These are phyloP conservation scores for Populus euphratica DNA, from an alignment of 345 rosid genomes.

Conservation along the genomic window DNA sequence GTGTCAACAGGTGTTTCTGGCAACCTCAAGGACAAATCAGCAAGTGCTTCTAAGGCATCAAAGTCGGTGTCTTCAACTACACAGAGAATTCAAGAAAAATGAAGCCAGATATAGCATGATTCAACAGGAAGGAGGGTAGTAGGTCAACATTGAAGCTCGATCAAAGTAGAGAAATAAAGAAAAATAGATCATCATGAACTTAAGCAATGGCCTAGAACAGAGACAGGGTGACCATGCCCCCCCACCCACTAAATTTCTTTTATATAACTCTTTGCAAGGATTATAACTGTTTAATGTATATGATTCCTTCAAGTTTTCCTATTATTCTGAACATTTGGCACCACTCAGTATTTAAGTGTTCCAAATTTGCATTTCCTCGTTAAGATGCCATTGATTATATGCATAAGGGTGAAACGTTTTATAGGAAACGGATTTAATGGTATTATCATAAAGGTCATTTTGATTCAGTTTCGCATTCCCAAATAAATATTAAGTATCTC, in stretches of 20 bases:
- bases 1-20: slow-evolving; percentile 64
- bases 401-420: not conserved
- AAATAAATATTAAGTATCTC: not conserved
- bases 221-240: not conserved
- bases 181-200: not conserved
- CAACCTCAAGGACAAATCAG: slow-evolving; percentile 68
- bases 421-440: not conserved
- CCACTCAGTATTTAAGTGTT: not conserved
- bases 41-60: slow-evolving; percentile 77
- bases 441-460: not conserved
- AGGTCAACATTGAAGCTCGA: slow-evolving; percentile 15
- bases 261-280: not conserved
- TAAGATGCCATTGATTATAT: not conserved
- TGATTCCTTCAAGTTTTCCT: not conserved
- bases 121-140: not conserved
- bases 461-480: not conserved
- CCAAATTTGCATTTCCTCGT: not conserved
- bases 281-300: not conserved
- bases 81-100: slow-evolving; percentile 5
- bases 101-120: not conserved
- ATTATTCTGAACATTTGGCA: not conserved
- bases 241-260: not conserved
- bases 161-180: slow-evolving; percentile 3
- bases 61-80: slow-evolving; percentile 62
- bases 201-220: not conserved